Conservation (phyloP, 108 stramenopile genomes). For the Cyclostephanos tholiformis region DNA sequence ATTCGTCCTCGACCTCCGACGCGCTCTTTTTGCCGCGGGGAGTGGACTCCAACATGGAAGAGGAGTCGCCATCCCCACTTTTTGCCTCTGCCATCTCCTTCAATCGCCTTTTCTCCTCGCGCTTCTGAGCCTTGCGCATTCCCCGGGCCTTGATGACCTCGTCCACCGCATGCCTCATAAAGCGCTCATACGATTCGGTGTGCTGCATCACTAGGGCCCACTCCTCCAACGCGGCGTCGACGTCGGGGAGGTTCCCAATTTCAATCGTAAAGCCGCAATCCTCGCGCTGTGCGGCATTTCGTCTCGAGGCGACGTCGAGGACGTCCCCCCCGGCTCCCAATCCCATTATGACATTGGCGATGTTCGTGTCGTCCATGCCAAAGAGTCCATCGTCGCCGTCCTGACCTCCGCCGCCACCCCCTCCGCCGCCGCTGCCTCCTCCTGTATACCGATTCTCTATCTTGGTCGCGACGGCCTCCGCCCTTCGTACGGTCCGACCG, state of each 20-base stretch:
- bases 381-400: conserved; percentile 1
- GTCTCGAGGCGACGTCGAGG: conserved; percentile 2
- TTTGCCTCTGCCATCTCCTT: conserved; percentile 51
- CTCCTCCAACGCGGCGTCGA: conserved; percentile 90
- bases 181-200: conserved; percentile 91
- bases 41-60: conserved; percentile 5
- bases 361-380: conserved; percentile 25
- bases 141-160: conserved; percentile 80
- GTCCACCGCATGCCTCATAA: conserved; percentile 77
- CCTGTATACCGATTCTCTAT: conserved; percentile 65
- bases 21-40: conserved; percentile 1
- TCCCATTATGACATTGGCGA: conserved; percentile 32
- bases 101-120: conserved; percentile 46
- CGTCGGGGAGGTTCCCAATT: conserved; percentile 79
- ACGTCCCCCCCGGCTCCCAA: conserved; percentile 6
- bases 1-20: conserved; percentile 37
- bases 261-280: conserved; percentile 74
- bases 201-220: conserved; percentile 87
- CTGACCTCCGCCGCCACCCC: conserved; percentile 18
- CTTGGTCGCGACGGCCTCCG: conserved; percentile 59
- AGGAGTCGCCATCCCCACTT: conserved; percentile 26
- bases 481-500: conserved; percentile 49
- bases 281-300: conserved; percentile 43
- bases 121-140: conserved; percentile 55
- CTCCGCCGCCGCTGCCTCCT: conserved; percentile 13